phyloP scores from a whole-genome alignment of 441 rosid genomes.

The Aquilaria agallochum region DNA sequence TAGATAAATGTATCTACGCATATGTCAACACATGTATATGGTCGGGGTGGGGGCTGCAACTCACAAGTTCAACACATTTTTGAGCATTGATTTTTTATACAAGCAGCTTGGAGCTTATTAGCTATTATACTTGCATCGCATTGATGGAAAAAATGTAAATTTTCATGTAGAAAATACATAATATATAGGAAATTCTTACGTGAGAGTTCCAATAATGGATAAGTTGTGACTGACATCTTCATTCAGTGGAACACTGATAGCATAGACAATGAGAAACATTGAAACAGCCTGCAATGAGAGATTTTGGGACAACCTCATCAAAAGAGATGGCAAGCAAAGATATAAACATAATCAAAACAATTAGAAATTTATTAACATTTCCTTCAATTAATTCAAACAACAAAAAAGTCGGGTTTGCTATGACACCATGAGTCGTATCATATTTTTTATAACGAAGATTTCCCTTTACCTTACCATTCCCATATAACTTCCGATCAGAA shows the following conservation, averaged over 20 bases:
- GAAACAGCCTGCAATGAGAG: constrained; percentile 55
- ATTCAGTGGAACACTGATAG: constrained; percentile 49
- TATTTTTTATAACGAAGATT: constrained; percentile 11
- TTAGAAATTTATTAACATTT: too few relatives aligned
- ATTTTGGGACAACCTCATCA: constrained; percentile 6
- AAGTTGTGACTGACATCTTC: constrained; percentile 59
- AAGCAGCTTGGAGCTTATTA: too few relatives aligned
- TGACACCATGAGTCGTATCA: too few relatives aligned
- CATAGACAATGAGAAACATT: constrained; percentile 56
- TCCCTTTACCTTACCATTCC: constrained; percentile 56
- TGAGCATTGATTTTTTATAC: not conserved
- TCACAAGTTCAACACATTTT: not conserved
- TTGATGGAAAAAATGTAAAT: not conserved
- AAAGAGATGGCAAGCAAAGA: not conserved
- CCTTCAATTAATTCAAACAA: too few relatives aligned
- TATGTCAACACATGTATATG: too few relatives aligned
- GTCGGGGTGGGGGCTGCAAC: too few relatives aligned
- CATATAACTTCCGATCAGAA: constrained; percentile 59
- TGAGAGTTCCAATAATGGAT: constrained; percentile 62
- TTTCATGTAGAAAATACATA: too few relatives aligned
- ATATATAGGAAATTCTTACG: constrained; percentile 40
- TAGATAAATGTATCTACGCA: too few relatives aligned
- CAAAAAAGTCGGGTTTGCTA: too few relatives aligned
- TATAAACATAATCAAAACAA: constrained; percentile 1
- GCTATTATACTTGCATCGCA: too few relatives aligned